phyloP scores from a whole-genome alignment of 1,284 basidiomycete genomes.

The Fomitopsis palustris region DNA sequence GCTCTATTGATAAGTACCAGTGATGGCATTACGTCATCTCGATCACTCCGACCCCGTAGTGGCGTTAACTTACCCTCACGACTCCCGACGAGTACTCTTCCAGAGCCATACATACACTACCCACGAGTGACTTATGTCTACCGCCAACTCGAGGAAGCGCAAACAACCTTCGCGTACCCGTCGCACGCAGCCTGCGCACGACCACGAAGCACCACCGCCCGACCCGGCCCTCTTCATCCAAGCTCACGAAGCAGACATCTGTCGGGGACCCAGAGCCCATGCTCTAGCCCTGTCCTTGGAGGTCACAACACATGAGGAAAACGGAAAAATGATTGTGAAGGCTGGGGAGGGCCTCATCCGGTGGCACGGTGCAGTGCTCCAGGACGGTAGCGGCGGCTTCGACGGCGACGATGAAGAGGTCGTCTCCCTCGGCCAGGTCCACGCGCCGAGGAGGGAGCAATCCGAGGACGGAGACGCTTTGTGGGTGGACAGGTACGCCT shows the following conservation, averaged over 20 bases:
- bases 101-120: not conserved
- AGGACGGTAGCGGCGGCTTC: not conserved
- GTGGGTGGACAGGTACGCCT: slow-evolving; percentile 66
- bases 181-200: not conserved
- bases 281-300: slow-evolving; percentile 48
- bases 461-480: slow-evolving; percentile 22
- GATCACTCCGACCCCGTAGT: too few relatives aligned
- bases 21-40: too few relatives aligned
- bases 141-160: not conserved
- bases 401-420: slow-evolving; percentile 14
- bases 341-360: slow-evolving; percentile 43
- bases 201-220: not conserved
- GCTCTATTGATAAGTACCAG: too few relatives aligned
- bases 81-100: too few relatives aligned
- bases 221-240: slow-evolving; percentile 46
- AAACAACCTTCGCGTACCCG: not conserved
- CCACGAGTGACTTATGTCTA: not conserved
- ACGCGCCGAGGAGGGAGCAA: not conserved
- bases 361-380: slow-evolving; percentile 28
- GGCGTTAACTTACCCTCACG: too few relatives aligned
- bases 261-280: slow-evolving; percentile 43
- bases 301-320: slow-evolving; percentile 20
- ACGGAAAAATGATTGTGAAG: slow-evolving; percentile 13
- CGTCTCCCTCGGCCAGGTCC: slow-evolving; percentile 5
- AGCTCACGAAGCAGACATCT: slow-evolving; percentile 66